Evolutionary conservation across 2,329 filamentous ascomycete species (phyloP).

Genomic region (Myriangium duriaei): DNA sequence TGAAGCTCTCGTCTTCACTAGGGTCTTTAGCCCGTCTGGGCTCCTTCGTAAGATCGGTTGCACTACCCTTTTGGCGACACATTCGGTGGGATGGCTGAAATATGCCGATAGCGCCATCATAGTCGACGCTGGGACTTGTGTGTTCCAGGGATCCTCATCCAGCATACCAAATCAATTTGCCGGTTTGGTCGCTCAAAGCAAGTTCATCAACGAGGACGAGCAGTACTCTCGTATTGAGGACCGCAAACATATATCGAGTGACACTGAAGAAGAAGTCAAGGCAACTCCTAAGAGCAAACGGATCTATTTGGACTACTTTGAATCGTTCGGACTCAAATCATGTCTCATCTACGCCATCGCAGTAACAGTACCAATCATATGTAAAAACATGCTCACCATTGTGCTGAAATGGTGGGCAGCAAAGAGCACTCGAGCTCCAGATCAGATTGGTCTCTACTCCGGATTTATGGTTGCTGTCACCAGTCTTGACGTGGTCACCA

Average conservation of each 20-base stretch:
- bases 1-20: slow-evolving; percentile 29
- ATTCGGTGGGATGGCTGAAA: slow-evolving; percentile 24
- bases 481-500: neutral
- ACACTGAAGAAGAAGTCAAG: neutral
- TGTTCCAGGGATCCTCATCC: slow-evolving; percentile 6
- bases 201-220: slow-evolving; percentile 1
- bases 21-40: slow-evolving; percentile 30
- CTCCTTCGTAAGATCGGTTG: slow-evolving; percentile 27
- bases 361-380: slow-evolving; percentile 3
- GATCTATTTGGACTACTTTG: slow-evolving; percentile 10
- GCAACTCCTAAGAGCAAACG: slow-evolving; percentile 3
- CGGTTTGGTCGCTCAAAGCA: neutral
- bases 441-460: slow-evolving; percentile 5
- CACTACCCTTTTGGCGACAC: slow-evolving; percentile 35
- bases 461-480: slow-evolving; percentile 5
- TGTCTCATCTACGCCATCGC: slow-evolving; percentile 3
- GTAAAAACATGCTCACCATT: slow-evolving; percentile 5
- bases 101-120: slow-evolving; percentile 31
- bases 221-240: neutral
- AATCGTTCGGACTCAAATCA: slow-evolving; percentile 3
- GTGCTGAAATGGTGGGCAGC: slow-evolving; percentile 12
- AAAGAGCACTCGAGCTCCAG: slow-evolving; percentile 1
- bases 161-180: neutral
- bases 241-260: neutral
- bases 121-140: slow-evolving; percentile 9